Percentiles rank a stretch among this genome's conserved stretches.
phyloP scores from a whole-genome alignment of 2,329 filamentous ascomycete species.

The Scytalidium sp. region DNA sequence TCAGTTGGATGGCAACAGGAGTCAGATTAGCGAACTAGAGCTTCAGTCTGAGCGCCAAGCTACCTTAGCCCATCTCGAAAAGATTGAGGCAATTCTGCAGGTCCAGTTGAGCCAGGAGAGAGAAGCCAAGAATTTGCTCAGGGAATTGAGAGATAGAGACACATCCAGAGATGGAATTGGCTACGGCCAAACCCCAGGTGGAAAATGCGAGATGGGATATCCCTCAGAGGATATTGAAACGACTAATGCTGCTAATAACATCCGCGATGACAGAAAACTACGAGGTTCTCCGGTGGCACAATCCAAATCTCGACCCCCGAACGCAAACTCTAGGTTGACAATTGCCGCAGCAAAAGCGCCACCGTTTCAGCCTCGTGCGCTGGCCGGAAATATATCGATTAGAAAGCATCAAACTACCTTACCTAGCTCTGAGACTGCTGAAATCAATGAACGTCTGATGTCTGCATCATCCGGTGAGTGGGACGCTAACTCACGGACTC shows the following conservation, averaged over 20 bases:
- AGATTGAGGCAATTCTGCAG: conserved; percentile 18
- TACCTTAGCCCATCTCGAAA: conserved; percentile 32
- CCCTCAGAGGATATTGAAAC: not conserved
- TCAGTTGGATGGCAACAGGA: conserved; percentile 58
- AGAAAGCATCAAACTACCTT: not conserved
- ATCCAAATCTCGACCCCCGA: not conserved
- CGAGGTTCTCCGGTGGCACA: conserved; percentile 4
- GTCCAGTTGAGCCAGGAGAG: conserved; percentile 15
- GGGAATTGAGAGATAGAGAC: conserved; percentile 1
- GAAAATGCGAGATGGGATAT: not conserved
- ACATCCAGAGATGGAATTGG: not conserved
- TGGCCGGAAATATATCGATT: conserved; percentile 1
- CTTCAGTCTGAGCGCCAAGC: conserved; percentile 42
- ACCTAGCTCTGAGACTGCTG: not conserved
- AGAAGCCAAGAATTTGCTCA: not conserved
- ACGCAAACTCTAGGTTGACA: conserved; percentile 23
- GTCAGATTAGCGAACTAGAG: conserved; percentile 57
- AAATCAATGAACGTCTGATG: not conserved
- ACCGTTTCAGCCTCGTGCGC: conserved; percentile 28
- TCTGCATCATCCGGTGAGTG: not conserved
- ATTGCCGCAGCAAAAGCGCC: conserved; percentile 29
- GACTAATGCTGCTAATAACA: not conserved
- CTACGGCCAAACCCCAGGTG: not conserved
- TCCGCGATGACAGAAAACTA: not conserved
- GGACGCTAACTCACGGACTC: not conserved